Evolutionary conservation across 441 rosid genomes (phyloP).

Genomic region (Pelargonium cotyledonis): DNA sequence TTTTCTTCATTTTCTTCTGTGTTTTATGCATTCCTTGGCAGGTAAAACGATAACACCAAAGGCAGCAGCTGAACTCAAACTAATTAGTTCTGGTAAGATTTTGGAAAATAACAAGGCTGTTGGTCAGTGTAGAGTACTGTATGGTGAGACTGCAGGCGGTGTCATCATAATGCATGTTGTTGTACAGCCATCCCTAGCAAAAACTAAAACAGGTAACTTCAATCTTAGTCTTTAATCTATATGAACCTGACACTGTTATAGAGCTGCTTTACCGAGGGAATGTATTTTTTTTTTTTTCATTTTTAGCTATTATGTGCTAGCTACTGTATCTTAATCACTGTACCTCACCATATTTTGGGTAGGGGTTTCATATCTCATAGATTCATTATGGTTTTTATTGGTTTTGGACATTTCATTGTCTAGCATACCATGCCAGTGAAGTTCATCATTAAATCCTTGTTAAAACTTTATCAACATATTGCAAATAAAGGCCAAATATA

Average conservation of each 20-base stretch:
- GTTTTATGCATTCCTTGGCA: slow-evolving; percentile 18
- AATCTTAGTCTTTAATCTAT: slow-evolving; percentile 5
- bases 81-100: slow-evolving; percentile 79
- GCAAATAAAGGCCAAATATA: too few species aligned
- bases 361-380: too few species aligned
- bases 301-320: neutral
- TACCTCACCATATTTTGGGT: neutral
- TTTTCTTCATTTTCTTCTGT: neutral
- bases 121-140: slow-evolving; percentile 74
- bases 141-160: slow-evolving; percentile 55
- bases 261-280: neutral
- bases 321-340: slow-evolving; percentile 2
- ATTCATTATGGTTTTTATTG: too few species aligned
- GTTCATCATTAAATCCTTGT: neutral
- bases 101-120: slow-evolving; percentile 78
- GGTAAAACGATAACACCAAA: slow-evolving; percentile 75
- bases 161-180: slow-evolving; percentile 68
- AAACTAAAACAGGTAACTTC: slow-evolving; percentile 55
- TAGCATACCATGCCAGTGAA: neutral
- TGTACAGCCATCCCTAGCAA: slow-evolving; percentile 70
- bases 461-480: neutral
- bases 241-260: neutral
- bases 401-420: too few species aligned
- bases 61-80: slow-evolving; percentile 70
- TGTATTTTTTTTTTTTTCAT: neutral